Evolutionary conservation across 179 eudicot species (phyloP).

Genomic region (Sideroxylon spinosum): DNA sequence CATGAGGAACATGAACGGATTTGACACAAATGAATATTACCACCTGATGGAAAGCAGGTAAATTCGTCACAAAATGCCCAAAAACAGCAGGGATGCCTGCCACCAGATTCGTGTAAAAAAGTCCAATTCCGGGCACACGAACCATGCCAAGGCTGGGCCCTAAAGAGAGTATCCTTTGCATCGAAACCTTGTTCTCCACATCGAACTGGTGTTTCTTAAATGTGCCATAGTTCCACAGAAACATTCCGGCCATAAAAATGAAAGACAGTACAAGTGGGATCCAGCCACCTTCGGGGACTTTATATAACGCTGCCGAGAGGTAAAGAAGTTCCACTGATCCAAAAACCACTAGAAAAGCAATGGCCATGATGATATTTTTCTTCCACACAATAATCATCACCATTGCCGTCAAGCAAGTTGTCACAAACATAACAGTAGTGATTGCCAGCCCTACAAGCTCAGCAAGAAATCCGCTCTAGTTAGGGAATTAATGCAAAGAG

Average conservation of each 20-base stretch:
- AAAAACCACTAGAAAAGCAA: conserved; percentile 42
- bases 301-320: conserved; percentile 53
- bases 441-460: conserved; percentile 49
- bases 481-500: background rate
- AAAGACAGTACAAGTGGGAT: conserved; percentile 49
- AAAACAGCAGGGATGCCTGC: conserved; percentile 62
- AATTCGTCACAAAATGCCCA: conserved; percentile 63
- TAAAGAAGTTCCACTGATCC: conserved; percentile 60
- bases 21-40: conserved; percentile 53
- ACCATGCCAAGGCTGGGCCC: conserved; percentile 77
- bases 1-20: conserved; percentile 46
- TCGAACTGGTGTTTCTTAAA: conserved; percentile 55
- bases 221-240: conserved; percentile 65
- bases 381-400: conserved; percentile 63
- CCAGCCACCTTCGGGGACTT: conserved; percentile 67
- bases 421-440: conserved; percentile 56
- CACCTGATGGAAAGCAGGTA: conserved; percentile 66
- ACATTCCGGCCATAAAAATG: conserved; percentile 50
- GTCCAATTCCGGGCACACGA: conserved; percentile 66
- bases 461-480: background rate
- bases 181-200: conserved; percentile 59
- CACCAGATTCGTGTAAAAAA: conserved; percentile 49
- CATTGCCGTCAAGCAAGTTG: conserved; percentile 60
- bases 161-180: conserved; percentile 39
- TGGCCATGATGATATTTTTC: conserved; percentile 25